phyloP scores from a whole-genome alignment of 345 rosid genomes.

The Conringia planisiliqua region DNA sequence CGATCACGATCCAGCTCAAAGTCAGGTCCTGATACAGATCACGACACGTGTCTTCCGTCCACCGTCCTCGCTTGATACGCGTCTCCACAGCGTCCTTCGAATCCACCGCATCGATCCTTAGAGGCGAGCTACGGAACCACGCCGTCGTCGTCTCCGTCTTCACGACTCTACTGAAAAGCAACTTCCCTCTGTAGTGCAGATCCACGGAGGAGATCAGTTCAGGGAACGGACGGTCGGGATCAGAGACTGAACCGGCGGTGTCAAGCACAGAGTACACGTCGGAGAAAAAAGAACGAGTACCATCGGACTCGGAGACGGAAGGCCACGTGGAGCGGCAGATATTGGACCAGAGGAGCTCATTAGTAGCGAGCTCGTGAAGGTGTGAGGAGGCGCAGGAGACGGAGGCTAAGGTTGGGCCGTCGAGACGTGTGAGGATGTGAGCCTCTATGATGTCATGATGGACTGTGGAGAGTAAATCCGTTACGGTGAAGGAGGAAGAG shows the following conservation, averaged over 20 bases:
- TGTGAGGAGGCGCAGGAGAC: slow-evolving; percentile 53
- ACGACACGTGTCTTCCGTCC: slow-evolving; percentile 36
- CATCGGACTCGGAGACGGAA: slow-evolving; percentile 60
- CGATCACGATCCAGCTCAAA: slow-evolving; percentile 75
- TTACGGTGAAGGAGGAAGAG: neutral
- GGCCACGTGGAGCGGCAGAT: slow-evolving; percentile 72
- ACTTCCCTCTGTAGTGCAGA: slow-evolving; percentile 39
- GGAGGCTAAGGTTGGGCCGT: slow-evolving; percentile 64
- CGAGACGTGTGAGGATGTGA: slow-evolving; percentile 67
- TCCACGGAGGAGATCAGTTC: slow-evolving; percentile 74
- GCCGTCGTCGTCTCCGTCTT: slow-evolving; percentile 59
- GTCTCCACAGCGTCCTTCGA: slow-evolving; percentile 59
- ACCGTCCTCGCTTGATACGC: slow-evolving; percentile 34
- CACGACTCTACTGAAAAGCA: slow-evolving; percentile 46
- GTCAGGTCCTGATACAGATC: slow-evolving; percentile 43
- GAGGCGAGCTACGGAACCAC: slow-evolving; percentile 73
- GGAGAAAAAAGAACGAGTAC: slow-evolving; percentile 72
- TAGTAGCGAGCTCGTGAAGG: slow-evolving; percentile 45
- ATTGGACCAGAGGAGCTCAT: slow-evolving; percentile 48
- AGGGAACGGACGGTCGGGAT: slow-evolving; percentile 25
- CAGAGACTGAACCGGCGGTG: slow-evolving; percentile 3
- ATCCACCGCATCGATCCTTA: slow-evolving; percentile 64
- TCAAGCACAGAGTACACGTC: slow-evolving; percentile 36
- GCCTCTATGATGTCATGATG: slow-evolving; percentile 55
- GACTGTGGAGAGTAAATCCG: slow-evolving; percentile 36